Conservation (phyloP, 2,329 filamentous ascomycete genomes). For the Neonectria hederae region DNA sequence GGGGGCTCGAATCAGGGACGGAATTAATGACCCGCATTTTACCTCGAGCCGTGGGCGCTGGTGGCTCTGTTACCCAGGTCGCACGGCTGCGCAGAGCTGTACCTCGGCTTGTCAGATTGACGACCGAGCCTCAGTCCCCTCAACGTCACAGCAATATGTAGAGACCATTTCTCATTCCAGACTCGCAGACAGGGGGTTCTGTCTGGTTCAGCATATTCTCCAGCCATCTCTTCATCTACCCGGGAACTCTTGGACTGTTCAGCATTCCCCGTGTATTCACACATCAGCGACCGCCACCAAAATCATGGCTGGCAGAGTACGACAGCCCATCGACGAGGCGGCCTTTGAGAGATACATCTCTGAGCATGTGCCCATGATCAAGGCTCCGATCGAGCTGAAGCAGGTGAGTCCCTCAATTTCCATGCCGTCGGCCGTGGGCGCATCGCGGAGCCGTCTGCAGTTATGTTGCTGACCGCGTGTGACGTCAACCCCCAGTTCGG, state of each 20-base stretch:
- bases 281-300: constrained; percentile 3
- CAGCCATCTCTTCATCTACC: not conserved
- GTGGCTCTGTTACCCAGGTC: not conserved
- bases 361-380: constrained; percentile 82
- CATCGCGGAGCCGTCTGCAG: not conserved
- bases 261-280: not conserved
- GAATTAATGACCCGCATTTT: constrained; percentile 26
- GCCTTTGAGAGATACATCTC: constrained; percentile 83
- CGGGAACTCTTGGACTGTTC: not conserved
- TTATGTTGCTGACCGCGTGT: constrained; percentile 12
- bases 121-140: constrained; percentile 23
- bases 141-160: constrained; percentile 18
- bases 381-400: constrained; percentile 85
- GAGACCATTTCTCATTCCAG: not conserved
- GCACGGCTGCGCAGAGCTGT: constrained; percentile 24
- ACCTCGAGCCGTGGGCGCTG: constrained; percentile 23
- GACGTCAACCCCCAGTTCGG: constrained; percentile 72
- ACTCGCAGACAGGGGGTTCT: constrained; percentile 5
- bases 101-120: constrained; percentile 38
- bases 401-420: constrained; percentile 68
- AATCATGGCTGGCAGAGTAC: constrained; percentile 83
- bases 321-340: constrained; percentile 87
- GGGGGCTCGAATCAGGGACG: not conserved
- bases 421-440: not conserved
- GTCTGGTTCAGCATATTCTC: not conserved